A percentile compares a stretch with the other conserved stretches of the same genome.
phyloP scores from a whole-genome alignment of 768 basidiomycete genomes.

The Trametes punicea region DNA sequence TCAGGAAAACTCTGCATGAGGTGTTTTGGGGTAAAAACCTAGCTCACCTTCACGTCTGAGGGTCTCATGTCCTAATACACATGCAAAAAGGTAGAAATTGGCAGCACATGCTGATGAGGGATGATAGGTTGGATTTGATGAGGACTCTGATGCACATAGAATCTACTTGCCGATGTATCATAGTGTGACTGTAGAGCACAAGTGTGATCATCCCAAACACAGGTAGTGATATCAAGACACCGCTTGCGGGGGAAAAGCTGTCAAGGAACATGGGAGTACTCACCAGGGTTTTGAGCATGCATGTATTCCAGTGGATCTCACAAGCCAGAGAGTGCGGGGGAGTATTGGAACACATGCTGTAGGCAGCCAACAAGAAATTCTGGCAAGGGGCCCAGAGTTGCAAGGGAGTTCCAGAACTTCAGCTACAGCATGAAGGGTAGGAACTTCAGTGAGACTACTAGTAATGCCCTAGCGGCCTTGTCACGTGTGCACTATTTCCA shows the following conservation, averaged over 20 bases:
- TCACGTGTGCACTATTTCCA: too few species aligned
- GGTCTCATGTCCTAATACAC: slow-evolving; percentile 11
- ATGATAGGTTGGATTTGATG: slow-evolving; percentile 16
- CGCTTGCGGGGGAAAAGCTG: slow-evolving; percentile 17
- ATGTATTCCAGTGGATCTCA: too few species aligned
- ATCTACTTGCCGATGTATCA: slow-evolving; percentile 35
- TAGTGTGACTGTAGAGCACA: slow-evolving; percentile 27
- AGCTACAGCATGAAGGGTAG: too few species aligned
- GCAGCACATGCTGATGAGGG: background rate
- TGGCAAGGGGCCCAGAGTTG: too few species aligned
- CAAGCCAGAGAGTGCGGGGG: background rate
- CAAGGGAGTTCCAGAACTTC: too few species aligned
- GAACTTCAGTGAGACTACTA: too few species aligned
- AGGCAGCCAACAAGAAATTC: background rate
- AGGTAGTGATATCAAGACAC: slow-evolving; percentile 2
- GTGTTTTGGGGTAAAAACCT: slow-evolving; percentile 16
- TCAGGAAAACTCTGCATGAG: slow-evolving; percentile 22
- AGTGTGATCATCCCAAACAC: slow-evolving; percentile 22
- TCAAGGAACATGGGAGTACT: background rate
- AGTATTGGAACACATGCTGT: background rate
- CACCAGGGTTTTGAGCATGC: background rate
- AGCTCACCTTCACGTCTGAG: slow-evolving; percentile 17
- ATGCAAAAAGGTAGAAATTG: slow-evolving; percentile 8
- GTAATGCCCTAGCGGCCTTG: too few species aligned
- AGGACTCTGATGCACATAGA: slow-evolving; percentile 27